Evolutionary conservation across 2,329 filamentous ascomycete genomes (phyloP), one percentile per base, ranked within the genome.

Genomic region (Sporothrix humicola): DNA sequence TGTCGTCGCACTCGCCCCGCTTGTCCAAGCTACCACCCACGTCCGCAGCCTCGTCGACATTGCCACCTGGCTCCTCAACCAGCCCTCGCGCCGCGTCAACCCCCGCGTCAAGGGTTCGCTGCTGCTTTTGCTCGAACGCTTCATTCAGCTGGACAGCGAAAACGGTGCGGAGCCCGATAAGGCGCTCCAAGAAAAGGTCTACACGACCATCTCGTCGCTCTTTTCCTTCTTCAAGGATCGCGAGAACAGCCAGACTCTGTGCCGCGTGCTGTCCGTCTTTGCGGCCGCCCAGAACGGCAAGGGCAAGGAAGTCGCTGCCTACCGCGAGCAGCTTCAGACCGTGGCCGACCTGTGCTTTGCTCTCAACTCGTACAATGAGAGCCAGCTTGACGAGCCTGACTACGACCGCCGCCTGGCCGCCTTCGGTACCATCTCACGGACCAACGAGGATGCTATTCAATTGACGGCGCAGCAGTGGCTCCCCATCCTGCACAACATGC

Each of bases 181-280:
- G 6, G 85, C 87, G 31, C 82, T 95, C 17, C 89, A 89, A 68
- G 83, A 87, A 61, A 86, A 88, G 50, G 88, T 97, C 0, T 97
- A 92, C 79, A 85, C 89, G 63, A 93, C 93, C 0, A 83, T 96
- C 10, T 91, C 93, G 3, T 91, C 93, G 0, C 87, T 98, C 48
- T 98, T 97, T 79, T 93, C 93, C 72, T 97, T 95, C 80, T 95
- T 98, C 84, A 93, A 91, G 77, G 95, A 98, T 80, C 88, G 90
- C 59, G 84, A 89, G 59, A 97, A 94, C 79, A 88, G 96, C 72
- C 86, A 90, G 75, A 86, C 93, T 0, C 83, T 98, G 42, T 92
- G 92, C 17, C 86, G 90, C 61, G 91, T 97, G 3, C 83, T 98
- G 8, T 82, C 86, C 15, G 91, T 91, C 20, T 90, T 97, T 74